Evolutionary conservation across 306 rosid species (phyloP).

Genomic region (Dryas drummondii): DNA sequence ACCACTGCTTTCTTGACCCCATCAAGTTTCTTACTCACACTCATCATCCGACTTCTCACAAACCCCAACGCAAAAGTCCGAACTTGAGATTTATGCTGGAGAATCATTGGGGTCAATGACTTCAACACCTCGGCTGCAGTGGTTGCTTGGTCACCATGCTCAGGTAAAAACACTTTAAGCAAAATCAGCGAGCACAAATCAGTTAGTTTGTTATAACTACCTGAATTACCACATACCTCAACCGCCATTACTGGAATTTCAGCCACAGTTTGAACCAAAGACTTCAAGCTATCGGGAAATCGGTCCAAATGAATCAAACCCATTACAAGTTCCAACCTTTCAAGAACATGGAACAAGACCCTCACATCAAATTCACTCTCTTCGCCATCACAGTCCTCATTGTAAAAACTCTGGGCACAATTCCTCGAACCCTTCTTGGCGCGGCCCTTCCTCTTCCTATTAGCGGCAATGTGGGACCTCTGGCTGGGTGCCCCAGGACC

Average conservation of each 20-base stretch:
- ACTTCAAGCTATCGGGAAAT: slow-evolving; percentile 75
- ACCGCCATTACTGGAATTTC: slow-evolving; percentile 52
- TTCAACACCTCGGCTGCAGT: slow-evolving; percentile 75
- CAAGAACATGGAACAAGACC: slow-evolving; percentile 51
- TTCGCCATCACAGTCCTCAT: slow-evolving; percentile 12
- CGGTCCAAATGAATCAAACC: slow-evolving; percentile 72
- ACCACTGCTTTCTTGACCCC: slow-evolving; percentile 66
- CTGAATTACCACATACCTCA: slow-evolving; percentile 40
- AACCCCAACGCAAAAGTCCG: slow-evolving; percentile 63
- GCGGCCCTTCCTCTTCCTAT: slow-evolving; percentile 42
- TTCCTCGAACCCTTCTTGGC: slow-evolving; percentile 31
- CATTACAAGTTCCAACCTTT: slow-evolving; percentile 55
- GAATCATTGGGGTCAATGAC: slow-evolving; percentile 50
- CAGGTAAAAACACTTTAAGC: slow-evolving; percentile 54
- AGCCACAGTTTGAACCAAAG: slow-evolving; percentile 57
- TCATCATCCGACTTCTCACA: slow-evolving; percentile 38
- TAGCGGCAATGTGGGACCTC: slow-evolving; percentile 17
- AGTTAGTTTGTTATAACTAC: slow-evolving; percentile 38
- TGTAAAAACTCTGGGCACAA: background rate
- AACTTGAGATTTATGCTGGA: slow-evolving; percentile 58
- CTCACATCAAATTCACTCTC: slow-evolving; percentile 37
- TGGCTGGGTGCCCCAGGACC: background rate
- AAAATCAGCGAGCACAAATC: slow-evolving; percentile 50
- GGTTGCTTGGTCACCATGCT: slow-evolving; percentile 54
- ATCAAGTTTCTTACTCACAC: slow-evolving; percentile 23